phyloP scores from a whole-genome alignment of 805 yeast species.

The Suhomyces sp. region DNA sequence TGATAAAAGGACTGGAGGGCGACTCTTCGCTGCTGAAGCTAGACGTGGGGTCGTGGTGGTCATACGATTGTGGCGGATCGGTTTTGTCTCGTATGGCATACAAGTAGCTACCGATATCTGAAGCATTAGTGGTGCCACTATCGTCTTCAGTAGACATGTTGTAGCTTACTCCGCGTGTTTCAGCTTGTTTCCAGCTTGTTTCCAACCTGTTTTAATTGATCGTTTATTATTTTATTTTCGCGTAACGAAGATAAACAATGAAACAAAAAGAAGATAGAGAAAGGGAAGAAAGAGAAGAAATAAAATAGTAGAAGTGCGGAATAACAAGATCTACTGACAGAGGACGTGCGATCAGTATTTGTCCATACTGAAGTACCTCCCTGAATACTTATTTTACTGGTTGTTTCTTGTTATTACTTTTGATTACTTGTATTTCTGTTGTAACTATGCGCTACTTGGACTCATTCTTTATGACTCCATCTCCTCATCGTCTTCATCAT shows the following conservation, averaged over 20 bases:
- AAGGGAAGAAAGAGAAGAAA: background rate
- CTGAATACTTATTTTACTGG: no score
- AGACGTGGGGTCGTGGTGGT: background rate
- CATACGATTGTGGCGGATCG: background rate
- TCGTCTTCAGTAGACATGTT: conserved; percentile 1
- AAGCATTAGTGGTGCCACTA: conserved; percentile 1
- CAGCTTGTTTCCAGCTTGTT: background rate
- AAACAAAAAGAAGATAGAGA: background rate
- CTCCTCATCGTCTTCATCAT: conserved; percentile 67
- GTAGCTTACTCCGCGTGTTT: background rate
- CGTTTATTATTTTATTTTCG: background rate
- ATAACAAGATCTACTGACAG: no score
- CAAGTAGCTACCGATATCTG: background rate
- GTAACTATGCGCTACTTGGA: no score
- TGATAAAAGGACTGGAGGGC: conserved; percentile 10
- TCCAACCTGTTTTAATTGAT: background rate
- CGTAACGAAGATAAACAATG: background rate
- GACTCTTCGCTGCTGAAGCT: background rate
- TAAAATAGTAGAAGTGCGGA: no score
- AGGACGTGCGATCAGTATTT: no score
- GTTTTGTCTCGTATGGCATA: conserved; percentile 1
- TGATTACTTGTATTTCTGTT: background rate
- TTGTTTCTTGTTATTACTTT: background rate
- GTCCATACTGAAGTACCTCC: no score
- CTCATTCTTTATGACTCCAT: conserved; percentile 6